Evolutionary conservation across 371 early-diverging fungal genomes (phyloP).

Genomic region (Syncephalastrum racemosum): DNA sequence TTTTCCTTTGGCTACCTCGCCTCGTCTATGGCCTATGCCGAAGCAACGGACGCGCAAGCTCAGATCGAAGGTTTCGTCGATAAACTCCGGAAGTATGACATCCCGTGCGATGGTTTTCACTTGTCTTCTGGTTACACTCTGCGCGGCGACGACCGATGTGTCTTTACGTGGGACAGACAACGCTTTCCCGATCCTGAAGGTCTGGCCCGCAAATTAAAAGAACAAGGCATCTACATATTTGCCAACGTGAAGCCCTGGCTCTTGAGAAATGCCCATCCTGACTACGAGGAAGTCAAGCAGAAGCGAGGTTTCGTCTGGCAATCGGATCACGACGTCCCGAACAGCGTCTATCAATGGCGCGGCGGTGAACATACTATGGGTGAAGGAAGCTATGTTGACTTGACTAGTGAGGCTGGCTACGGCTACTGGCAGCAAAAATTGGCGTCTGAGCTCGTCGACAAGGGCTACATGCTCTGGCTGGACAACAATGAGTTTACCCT

Average conservation of each 20-base stretch:
- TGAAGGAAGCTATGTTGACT: slow-evolving; percentile 57
- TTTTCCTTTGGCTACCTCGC: slow-evolving; percentile 63
- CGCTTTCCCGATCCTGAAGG: slow-evolving; percentile 52
- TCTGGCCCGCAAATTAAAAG: slow-evolving; percentile 31
- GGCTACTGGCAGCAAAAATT: slow-evolving; percentile 54
- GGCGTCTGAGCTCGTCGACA: slow-evolving; percentile 37
- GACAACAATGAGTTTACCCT: slow-evolving; percentile 65
- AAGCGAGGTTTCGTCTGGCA: slow-evolving; percentile 52
- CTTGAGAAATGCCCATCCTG: slow-evolving; percentile 49
- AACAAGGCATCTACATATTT: slow-evolving; percentile 49
- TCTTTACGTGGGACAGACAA: slow-evolving; percentile 61
- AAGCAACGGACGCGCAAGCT: slow-evolving; percentile 54
- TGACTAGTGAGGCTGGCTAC: slow-evolving; percentile 50
- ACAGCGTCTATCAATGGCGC: slow-evolving; percentile 50
- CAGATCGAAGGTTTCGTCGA: slow-evolving; percentile 43
- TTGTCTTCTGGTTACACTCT: slow-evolving; percentile 63
- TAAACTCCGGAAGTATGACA: slow-evolving; percentile 37
- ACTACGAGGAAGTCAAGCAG: slow-evolving; percentile 29
- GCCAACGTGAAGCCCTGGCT: slow-evolving; percentile 72
- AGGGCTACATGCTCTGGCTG: slow-evolving; percentile 61
- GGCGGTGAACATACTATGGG: slow-evolving; percentile 52
- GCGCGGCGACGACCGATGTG: slow-evolving; percentile 45
- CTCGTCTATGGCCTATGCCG: slow-evolving; percentile 65
- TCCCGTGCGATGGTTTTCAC: slow-evolving; percentile 66
- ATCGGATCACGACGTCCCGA: slow-evolving; percentile 23